Evolutionary conservation across 179 eudicot species (phyloP).

Genomic region (Carnegiea gigantea): DNA sequence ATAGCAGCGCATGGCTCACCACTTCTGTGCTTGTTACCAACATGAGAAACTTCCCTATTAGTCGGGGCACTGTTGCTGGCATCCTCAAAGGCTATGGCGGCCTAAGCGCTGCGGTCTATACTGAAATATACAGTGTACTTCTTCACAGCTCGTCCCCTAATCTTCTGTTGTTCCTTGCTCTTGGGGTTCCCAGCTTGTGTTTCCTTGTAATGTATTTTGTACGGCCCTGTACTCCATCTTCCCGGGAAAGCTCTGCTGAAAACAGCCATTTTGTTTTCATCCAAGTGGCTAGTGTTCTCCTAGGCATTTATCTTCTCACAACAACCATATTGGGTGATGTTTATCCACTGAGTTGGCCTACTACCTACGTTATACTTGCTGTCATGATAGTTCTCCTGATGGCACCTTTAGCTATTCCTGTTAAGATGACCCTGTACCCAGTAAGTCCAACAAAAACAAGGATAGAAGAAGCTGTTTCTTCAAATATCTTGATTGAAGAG

Average conservation of each 20-base stretch:
- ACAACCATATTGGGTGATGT: slow-evolving; percentile 51
- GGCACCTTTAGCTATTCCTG: slow-evolving; percentile 71
- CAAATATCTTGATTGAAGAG: slow-evolving; percentile 27
- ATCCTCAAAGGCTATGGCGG: slow-evolving; percentile 86
- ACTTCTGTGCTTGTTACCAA: slow-evolving; percentile 88
- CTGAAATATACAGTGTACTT: slow-evolving; percentile 59
- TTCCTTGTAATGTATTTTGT: slow-evolving; percentile 67
- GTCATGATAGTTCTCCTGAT: slow-evolving; percentile 60
- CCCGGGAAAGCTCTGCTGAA: slow-evolving; percentile 63
- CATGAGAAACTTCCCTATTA: slow-evolving; percentile 89
- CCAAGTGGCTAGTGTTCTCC: slow-evolving; percentile 63
- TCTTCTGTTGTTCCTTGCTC: slow-evolving; percentile 60
- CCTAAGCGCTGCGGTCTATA: slow-evolving; percentile 79
- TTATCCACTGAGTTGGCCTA: slow-evolving; percentile 31
- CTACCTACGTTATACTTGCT: slow-evolving; percentile 46
- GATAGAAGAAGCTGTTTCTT: slow-evolving; percentile 22
- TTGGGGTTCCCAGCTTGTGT: slow-evolving; percentile 72
- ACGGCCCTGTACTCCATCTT: slow-evolving; percentile 82
- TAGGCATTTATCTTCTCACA: slow-evolving; percentile 71
- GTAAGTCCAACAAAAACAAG: slow-evolving; percentile 21
- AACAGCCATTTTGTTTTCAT: slow-evolving; percentile 62
- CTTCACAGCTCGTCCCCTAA: slow-evolving; percentile 60
- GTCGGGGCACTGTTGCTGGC: slow-evolving; percentile 85
- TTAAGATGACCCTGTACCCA: slow-evolving; percentile 79
- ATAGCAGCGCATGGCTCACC: slow-evolving; percentile 82